These are phyloP conservation scores for Juncus effusus DNA, from an alignment of 176 grass and related monocot species.

Conservation along the genomic window DNA sequence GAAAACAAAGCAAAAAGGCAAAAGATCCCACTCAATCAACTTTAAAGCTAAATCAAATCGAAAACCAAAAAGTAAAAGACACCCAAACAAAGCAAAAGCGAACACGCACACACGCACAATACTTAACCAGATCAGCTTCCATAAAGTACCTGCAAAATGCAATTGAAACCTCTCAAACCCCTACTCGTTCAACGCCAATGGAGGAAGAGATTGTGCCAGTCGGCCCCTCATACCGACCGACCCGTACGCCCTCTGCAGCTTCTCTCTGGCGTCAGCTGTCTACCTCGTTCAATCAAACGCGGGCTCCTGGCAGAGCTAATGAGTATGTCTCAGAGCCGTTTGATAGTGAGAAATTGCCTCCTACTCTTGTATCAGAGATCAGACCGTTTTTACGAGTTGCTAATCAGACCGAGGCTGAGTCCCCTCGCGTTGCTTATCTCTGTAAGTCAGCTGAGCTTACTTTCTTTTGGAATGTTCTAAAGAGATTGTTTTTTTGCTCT, in stretches of 20 bases:
- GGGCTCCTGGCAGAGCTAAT: neutral
- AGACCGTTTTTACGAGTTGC: slow-evolving; percentile 82
- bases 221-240: slow-evolving; percentile 36
- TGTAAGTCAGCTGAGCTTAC: slow-evolving; percentile 41
- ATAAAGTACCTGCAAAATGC: slow-evolving; percentile 9
- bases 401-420: slow-evolving; percentile 67
- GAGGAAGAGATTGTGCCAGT: slow-evolving; percentile 58
- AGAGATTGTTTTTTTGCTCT: neutral
- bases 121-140: slow-evolving; percentile 9
- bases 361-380: slow-evolving; percentile 62
- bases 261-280: slow-evolving; percentile 2
- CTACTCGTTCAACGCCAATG: slow-evolving; percentile 4
- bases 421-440: slow-evolving; percentile 84
- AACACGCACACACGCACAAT: slow-evolving; percentile 9
- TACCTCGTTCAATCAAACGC: slow-evolving; percentile 3
- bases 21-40: slow-evolving; percentile 10
- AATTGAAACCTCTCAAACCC: neutral
- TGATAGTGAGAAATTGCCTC: slow-evolving; percentile 85
- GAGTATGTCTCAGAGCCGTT: slow-evolving; percentile 21
- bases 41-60: slow-evolving; percentile 26
- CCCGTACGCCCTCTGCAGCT: slow-evolving; percentile 27
- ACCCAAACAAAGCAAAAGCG: slow-evolving; percentile 48
- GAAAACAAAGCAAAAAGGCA: slow-evolving; percentile 13
- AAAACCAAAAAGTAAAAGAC: slow-evolving; percentile 22
- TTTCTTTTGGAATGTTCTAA: neutral